phyloP scores from a whole-genome alignment of 2,329 filamentous ascomycete species.

The Pseudofabraea citricarpa region DNA sequence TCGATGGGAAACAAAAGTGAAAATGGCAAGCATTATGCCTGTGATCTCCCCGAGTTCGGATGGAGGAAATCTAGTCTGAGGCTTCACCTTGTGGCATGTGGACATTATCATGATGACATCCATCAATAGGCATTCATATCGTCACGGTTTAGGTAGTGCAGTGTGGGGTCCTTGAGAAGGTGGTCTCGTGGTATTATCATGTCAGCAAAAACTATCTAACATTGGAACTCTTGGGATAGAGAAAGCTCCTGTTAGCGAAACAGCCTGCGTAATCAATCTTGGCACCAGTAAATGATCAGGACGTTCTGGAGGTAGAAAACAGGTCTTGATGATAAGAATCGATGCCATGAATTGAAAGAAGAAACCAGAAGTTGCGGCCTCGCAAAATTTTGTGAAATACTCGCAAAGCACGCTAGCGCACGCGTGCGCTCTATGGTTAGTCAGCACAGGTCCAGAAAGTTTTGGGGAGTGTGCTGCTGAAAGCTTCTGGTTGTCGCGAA shows the following conservation, averaged over 20 bases:
- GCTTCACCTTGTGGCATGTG: no score
- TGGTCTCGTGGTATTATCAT: background rate
- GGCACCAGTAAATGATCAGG: constrained; percentile 92
- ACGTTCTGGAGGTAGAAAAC: constrained; percentile 60
- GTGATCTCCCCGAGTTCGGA: no score
- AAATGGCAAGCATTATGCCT: no score
- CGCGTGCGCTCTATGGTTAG: background rate
- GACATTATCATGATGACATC: no score
- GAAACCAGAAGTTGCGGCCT: constrained; percentile 25
- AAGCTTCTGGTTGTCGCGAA: no score
- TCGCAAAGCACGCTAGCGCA: background rate
- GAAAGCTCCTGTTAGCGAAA: constrained; percentile 97
- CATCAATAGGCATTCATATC: no score
- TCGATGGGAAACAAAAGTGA: no score
- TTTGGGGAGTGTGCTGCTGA: constrained; percentile 1
- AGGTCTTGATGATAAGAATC: constrained; percentile 92
- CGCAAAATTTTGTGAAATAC: constrained; percentile 12
- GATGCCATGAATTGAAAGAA: constrained; percentile 57
- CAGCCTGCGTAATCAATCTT: constrained; percentile 78
- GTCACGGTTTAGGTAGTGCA: no score
- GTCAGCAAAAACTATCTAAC: no score
- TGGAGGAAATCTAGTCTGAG: no score
- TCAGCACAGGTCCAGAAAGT: constrained; percentile 1
- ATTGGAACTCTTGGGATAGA: constrained; percentile 64
- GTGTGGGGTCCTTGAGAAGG: no score